phyloP scores from a whole-genome alignment of 306 rosid species.

The Lathyrus oleraceus region DNA sequence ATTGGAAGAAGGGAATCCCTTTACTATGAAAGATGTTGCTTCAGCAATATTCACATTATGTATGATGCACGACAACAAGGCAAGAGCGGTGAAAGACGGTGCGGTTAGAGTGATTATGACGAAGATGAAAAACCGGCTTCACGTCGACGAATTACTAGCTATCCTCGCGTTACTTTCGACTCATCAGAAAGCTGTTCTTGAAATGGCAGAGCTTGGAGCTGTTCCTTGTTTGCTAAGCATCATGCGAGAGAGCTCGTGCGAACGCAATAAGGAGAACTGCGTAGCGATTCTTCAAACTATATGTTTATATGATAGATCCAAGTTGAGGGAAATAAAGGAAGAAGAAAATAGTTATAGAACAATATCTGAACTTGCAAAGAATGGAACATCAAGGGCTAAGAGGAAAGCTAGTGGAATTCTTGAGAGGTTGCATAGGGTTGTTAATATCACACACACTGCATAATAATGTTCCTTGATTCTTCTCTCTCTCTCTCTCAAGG shows the following conservation, averaged over 20 bases:
- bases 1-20: constrained; percentile 78
- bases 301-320: constrained; percentile 66
- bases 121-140: constrained; percentile 52
- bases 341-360: constrained; percentile 69
- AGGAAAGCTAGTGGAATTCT: constrained; percentile 87
- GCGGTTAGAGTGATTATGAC: constrained; percentile 63
- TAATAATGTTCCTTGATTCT: constrained; percentile 43
- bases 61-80: constrained; percentile 76
- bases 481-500: not conserved
- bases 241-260: constrained; percentile 65
- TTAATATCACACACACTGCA: constrained; percentile 83
- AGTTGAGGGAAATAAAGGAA: constrained; percentile 79
- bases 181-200: constrained; percentile 69
- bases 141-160: constrained; percentile 68
- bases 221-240: constrained; percentile 63
- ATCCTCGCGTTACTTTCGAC: constrained; percentile 77
- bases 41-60: constrained; percentile 83
- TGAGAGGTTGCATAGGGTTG: constrained; percentile 78
- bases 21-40: constrained; percentile 79
- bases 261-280: constrained; percentile 80
- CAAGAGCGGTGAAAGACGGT: constrained; percentile 66
- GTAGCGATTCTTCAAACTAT: constrained; percentile 69
- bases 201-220: constrained; percentile 78
- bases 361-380: constrained; percentile 68
- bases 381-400: constrained; percentile 92